phyloP scores from a whole-genome alignment of 2,329 filamentous ascomycete species.

The Fonsecaea monophora region DNA sequence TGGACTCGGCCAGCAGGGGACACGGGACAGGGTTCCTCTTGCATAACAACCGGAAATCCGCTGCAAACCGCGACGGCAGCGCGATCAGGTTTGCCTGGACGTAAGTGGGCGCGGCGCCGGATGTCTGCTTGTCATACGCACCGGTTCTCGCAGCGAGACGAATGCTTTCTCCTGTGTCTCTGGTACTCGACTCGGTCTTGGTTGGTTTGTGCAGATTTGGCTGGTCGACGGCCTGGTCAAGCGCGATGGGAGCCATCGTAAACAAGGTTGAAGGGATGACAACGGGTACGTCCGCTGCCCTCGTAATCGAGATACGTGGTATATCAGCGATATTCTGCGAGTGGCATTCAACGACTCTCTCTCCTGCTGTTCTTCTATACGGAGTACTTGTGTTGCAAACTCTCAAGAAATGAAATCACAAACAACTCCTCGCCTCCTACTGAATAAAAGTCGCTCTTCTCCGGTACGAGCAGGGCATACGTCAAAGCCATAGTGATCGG shows the following conservation, averaged over 20 bases:
- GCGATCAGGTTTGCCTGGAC: slow-evolving; percentile 70
- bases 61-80: slow-evolving; percentile 62
- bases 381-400: too few species aligned
- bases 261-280: neutral
- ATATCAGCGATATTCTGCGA: neutral
- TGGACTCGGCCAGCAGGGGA: slow-evolving; percentile 64
- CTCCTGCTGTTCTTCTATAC: neutral
- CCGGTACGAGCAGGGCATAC: slow-evolving; percentile 1
- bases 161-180: slow-evolving; percentile 32
- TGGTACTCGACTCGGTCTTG: neutral
- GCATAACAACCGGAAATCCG: slow-evolving; percentile 66
- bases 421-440: neutral
- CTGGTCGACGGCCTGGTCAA: neutral
- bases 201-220: neutral
- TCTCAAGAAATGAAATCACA: neutral
- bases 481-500: slow-evolving; percentile 11
- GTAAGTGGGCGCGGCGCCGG: slow-evolving; percentile 62
- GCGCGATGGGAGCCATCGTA: neutral
- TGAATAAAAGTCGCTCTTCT: slow-evolving; percentile 10
- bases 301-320: neutral
- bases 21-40: slow-evolving; percentile 68
- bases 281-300: neutral
- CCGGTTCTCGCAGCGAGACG: slow-evolving; percentile 33
- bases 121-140: slow-evolving; percentile 49
- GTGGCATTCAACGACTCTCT: neutral